A percentile compares a stretch with the other conserved stretches of the same genome.
Conservation (phyloP, 176 grass and related monocot species). For the Tillandsia fasciculata region DNA sequence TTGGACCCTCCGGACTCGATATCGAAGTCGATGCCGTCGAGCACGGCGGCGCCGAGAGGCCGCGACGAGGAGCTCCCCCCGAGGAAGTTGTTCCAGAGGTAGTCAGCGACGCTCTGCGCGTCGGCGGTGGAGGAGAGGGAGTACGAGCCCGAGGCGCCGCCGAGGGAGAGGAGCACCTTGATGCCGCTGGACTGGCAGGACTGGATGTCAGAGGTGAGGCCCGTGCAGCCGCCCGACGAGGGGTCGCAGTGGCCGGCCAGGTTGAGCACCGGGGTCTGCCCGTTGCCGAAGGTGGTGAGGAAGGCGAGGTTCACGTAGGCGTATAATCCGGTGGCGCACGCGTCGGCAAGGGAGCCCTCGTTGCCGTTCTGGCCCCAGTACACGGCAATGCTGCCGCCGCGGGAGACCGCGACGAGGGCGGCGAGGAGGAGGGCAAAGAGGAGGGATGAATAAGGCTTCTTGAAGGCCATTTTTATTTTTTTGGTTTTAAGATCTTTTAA, state of each 20-base stretch:
- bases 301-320: constrained; percentile 33
- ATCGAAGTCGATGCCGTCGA: constrained; percentile 72
- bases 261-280: constrained; percentile 38
- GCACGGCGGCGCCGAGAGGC: constrained; percentile 49
- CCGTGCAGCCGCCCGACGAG: constrained; percentile 22
- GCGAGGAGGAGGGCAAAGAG: constrained; percentile 28
- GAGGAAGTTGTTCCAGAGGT: constrained; percentile 67
- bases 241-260: constrained; percentile 48
- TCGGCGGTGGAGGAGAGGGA: constrained; percentile 34
- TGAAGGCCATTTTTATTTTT: neutral
- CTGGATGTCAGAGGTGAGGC: constrained; percentile 32
- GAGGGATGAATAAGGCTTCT: constrained; percentile 8
- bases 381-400: constrained; percentile 51
- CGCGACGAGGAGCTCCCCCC: constrained; percentile 25
- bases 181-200: constrained; percentile 33
- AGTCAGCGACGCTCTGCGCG: constrained; percentile 42
- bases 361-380: constrained; percentile 64
- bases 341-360: constrained; percentile 45
- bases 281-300: constrained; percentile 59
- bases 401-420: constrained; percentile 15
- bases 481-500: neutral
- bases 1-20: constrained; percentile 26
- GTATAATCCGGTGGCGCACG: constrained; percentile 52
- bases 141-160: constrained; percentile 31
- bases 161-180: constrained; percentile 69